Evolutionary conservation across 257 asterid genomes (phyloP), one percentile per base, ranked within the genome.

Genomic region (Schizonepeta tenuifolia): DNA sequence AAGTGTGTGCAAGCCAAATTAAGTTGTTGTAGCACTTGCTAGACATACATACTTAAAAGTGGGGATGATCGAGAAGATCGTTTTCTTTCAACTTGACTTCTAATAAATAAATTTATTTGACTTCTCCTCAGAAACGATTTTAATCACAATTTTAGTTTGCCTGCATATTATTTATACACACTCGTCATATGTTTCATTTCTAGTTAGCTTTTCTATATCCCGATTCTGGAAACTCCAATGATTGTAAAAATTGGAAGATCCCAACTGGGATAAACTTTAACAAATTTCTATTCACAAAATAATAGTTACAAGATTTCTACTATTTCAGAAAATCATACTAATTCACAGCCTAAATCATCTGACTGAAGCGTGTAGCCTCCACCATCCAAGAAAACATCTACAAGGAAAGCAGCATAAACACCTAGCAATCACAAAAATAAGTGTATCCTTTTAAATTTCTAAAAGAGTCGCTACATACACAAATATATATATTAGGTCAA

Each of bases 361-460:
- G 51, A 51, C 47, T n/a, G 56, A 61, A 54, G 60, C 28, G 51
- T 41, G 76, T 22, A 12, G 64, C 49, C 65, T 62, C 67, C 59
- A 62, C 67, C 72, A 43, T 76, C 76, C 65, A 66, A 15, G 49
- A 26, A 66, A 65, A 41, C 75, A 67, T 66, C 66, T 72, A 78
- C 78, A 72, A 67, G 3, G 65, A 17, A 15, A 55, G 62, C 73
- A 43, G 56, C 64, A 20, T 26, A 47, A 38, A 71, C 33, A 66
- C 81, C 77, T 71, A 77, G 4, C 71, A 71, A 77, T 49, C 56
- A 57, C 70, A 71, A 65, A 67, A 53, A 54, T 20, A 22, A 26
- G 11, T 7, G 26, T 1, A 12, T 64, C 43, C 67, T 20, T 20
- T 18, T 62, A 61, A 69, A 49, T 63, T 65, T 75, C 66, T 74